phyloP scores from a whole-genome alignment of 352 stramenopile species.

The Pythium phragmitis region DNA sequence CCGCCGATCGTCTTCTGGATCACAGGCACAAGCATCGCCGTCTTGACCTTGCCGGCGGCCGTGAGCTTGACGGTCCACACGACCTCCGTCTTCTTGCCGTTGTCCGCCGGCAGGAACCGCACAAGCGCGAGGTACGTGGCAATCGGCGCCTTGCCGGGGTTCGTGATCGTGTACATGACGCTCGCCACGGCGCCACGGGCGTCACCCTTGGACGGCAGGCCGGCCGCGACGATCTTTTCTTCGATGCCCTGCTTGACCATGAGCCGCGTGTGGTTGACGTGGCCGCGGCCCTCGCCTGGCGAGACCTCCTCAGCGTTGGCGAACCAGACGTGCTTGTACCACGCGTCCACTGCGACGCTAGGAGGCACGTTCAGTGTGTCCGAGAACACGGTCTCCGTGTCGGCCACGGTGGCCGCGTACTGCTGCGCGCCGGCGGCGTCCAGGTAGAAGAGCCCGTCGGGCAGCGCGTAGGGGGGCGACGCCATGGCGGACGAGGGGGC shows the following conservation, averaged over 20 bases:
- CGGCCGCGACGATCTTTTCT: slow-evolving; percentile 23
- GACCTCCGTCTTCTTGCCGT: slow-evolving; percentile 19
- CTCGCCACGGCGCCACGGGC: slow-evolving; percentile 8
- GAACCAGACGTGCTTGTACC: slow-evolving; percentile 18
- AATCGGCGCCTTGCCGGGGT: slow-evolving; percentile 8
- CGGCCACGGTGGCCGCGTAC: slow-evolving; percentile 5
- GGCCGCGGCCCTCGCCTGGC: slow-evolving; percentile 9
- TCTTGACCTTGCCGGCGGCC: background rate
- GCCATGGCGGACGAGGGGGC: slow-evolving; percentile 1
- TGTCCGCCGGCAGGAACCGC: slow-evolving; percentile 16
- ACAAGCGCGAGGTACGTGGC: slow-evolving; percentile 16
- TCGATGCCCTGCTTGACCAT: slow-evolving; percentile 3
- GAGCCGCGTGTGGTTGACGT: slow-evolving; percentile 17
- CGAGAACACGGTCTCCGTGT: slow-evolving; percentile 2
- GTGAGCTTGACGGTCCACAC: slow-evolving; percentile 25
- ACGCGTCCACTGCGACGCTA: slow-evolving; percentile 6
- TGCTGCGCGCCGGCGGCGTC: slow-evolving; percentile 10
- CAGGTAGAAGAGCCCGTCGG: slow-evolving; percentile 13
- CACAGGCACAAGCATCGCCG: background rate
- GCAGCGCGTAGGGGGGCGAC: slow-evolving; percentile 4
- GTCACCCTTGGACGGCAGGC: slow-evolving; percentile 9
- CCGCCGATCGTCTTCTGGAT: slow-evolving; percentile 10
- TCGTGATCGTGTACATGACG: slow-evolving; percentile 19
- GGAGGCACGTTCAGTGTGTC: slow-evolving; percentile 6
- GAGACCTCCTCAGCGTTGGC: slow-evolving; percentile 5